These are phyloP conservation scores for Cicer pinnatifidum DNA, from an alignment of 306 rosid species.

Conservation along the genomic window DNA sequence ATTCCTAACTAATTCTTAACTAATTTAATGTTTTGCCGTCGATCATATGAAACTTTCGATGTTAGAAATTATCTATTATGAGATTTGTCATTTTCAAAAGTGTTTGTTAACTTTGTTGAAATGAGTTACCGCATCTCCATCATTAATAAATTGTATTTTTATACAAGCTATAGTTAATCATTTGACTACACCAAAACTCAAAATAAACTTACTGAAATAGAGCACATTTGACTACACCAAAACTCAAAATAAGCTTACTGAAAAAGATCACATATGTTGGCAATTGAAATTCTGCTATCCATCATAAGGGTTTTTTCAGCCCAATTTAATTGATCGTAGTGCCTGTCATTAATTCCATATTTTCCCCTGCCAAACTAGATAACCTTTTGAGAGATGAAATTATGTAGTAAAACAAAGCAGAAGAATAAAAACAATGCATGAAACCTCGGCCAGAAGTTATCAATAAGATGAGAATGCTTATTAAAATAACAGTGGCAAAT, in stretches of 20 bases:
- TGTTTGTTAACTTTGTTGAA: constrained; percentile 10
- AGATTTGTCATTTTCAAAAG: neutral
- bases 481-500: neutral
- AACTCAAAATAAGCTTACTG: neutral
- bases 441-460: neutral
- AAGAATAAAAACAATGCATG: neutral
- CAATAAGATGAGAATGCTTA: neutral
- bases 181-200: neutral
- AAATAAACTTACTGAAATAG: neutral
- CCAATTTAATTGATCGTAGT: constrained; percentile 98
- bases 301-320: constrained; percentile 89
- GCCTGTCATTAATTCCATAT: constrained; percentile 81
- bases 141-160: neutral
- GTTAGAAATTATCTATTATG: neutral
- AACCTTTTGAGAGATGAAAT: neutral
- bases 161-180: neutral
- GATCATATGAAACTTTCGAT: neutral
- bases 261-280: no score
- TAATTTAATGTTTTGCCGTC: neutral
- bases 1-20: neutral
- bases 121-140: neutral
- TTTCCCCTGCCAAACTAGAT: constrained; percentile 65
- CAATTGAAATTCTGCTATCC: constrained; percentile 49
- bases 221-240: no score
- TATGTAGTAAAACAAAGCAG: neutral